Conservation (phyloP, 148 eudicot species). For the Camellia sinensis region DNA sequence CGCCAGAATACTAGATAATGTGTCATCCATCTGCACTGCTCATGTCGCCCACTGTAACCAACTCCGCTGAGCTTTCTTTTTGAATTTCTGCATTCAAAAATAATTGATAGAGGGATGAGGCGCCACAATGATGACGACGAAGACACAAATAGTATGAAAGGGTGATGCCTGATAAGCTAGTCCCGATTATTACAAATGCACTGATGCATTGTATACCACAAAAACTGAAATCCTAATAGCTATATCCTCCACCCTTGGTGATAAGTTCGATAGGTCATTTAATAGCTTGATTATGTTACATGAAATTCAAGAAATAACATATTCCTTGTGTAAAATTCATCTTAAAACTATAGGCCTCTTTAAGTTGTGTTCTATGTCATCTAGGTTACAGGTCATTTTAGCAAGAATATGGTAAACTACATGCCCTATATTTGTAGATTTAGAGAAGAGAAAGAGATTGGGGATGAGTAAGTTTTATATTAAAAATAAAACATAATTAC, state of each 20-base stretch:
- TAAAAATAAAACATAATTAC: no score
- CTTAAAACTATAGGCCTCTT: no score
- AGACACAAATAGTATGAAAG: background rate
- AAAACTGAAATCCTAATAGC: background rate
- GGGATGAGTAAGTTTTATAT: no score
- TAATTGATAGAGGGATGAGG: conserved; percentile 6
- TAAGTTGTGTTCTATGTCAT: no score
- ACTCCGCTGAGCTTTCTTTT: conserved; percentile 30
- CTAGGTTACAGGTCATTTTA: no score
- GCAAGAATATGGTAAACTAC: no score
- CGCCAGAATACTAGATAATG: conserved; percentile 82
- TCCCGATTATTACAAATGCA: background rate
- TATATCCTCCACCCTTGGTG: background rate
- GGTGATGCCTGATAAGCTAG: background rate
- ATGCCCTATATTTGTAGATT: no score
- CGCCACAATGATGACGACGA: background rate
- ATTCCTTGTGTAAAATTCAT: no score
- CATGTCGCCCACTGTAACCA: conserved; percentile 60
- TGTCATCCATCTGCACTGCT: conserved; percentile 69
- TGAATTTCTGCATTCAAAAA: conserved; percentile 29
- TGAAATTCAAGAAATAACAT: no score
- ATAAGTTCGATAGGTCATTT: no score
- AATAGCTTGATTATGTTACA: no score
- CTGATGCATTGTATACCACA: background rate
- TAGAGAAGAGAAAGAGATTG: no score